Percentiles rank a stretch among this genome's conserved stretches.
Evolutionary conservation across 345 rosid genomes (phyloP).

Genomic region (Eucalyptus sideroxylon): DNA sequence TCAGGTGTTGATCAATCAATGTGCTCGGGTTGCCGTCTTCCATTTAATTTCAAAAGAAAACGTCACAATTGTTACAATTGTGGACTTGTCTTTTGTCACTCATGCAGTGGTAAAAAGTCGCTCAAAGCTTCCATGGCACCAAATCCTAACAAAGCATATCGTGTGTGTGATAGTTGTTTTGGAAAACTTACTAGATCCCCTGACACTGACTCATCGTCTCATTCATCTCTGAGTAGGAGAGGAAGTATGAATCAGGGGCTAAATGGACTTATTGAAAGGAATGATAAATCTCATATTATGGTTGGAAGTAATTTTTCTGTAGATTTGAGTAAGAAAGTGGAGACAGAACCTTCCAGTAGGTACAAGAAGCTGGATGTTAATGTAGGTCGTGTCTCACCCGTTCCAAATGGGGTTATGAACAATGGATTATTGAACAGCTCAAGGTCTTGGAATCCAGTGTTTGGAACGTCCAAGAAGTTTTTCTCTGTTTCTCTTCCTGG

Average conservation of each 20-base stretch:
- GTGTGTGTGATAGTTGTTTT: conserved; percentile 66
- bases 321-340: conserved; percentile 45
- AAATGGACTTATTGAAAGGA: conserved; percentile 26
- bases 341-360: conserved; percentile 33
- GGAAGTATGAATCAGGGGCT: conserved; percentile 41
- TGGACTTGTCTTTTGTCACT: conserved; percentile 63
- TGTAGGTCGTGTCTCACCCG: conserved; percentile 47
- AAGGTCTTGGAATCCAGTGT: conserved; percentile 45
- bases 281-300: conserved; percentile 31
- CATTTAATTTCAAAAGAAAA: conserved; percentile 66
- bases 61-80: conserved; percentile 77
- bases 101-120: conserved; percentile 69
- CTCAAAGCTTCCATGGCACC: conserved; percentile 78
- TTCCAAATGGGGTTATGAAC: conserved; percentile 46
- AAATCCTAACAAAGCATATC: conserved; percentile 52
- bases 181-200: conserved; percentile 41
- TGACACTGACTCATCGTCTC: conserved; percentile 36
- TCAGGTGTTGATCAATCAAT: conserved; percentile 67
- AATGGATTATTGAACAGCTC: conserved; percentile 26
- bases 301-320: conserved; percentile 44
- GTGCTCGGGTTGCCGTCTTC: conserved; percentile 67
- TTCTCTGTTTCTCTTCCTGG: conserved; percentile 79
- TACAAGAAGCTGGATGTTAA: conserved; percentile 49
- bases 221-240: conserved; percentile 39
- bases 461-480: conserved; percentile 64